A percentile compares a stretch with the other conserved stretches of the same genome.
Conservation (phyloP, 192 early-diverging fungal genomes). For the Podila minutissima region DNA sequence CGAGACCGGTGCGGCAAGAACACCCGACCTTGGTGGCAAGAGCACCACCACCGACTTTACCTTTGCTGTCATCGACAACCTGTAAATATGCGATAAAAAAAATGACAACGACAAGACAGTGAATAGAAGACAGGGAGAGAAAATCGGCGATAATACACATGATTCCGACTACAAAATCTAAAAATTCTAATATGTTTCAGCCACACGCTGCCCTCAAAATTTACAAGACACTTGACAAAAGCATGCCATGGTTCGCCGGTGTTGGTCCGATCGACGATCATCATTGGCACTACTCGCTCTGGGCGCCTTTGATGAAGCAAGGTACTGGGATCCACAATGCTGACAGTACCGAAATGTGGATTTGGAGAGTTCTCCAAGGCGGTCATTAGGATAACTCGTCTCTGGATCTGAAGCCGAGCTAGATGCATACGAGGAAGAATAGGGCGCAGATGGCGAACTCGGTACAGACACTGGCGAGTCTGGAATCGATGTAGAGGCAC, state of each 20-base stretch:
- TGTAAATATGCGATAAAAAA: conserved; percentile 51
- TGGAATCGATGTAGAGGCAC: background rate
- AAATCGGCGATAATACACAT: background rate
- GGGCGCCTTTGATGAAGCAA: background rate
- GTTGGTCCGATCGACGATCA: no score
- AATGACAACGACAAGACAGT: no score
- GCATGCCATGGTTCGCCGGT: no score
- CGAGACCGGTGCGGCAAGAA: conserved; percentile 74
- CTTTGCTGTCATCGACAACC: conserved; percentile 79
- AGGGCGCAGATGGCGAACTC: background rate
- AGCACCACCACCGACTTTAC: conserved; percentile 95
- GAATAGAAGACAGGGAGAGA: no score
- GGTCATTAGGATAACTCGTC: no score
- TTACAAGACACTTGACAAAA: no score
- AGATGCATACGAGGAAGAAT: background rate
- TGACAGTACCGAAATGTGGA: conserved; percentile 27
- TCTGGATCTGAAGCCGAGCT: background rate
- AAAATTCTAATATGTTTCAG: background rate
- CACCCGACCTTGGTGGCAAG: conserved; percentile 90
- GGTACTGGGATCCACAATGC: conserved; percentile 24
- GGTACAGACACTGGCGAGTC: background rate
- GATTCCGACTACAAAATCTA: background rate
- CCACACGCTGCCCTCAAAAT: background rate
- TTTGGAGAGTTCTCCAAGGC: background rate
- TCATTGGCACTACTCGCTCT: background rate